Conservation (phyloP, 805 yeast species). For the Yamadazyma takamatsuzukensis region DNA sequence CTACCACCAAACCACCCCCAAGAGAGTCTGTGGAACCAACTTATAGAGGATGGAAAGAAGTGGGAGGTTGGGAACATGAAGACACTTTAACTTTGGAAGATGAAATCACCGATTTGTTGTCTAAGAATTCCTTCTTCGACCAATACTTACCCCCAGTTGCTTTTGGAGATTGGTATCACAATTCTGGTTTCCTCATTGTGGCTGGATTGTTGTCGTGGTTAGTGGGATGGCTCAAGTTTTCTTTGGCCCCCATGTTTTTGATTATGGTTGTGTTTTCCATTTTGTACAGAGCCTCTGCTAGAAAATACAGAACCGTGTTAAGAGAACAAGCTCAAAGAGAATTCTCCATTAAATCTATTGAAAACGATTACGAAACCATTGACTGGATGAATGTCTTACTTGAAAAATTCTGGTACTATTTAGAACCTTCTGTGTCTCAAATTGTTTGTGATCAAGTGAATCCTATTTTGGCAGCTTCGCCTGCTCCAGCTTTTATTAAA, state of each 20-base stretch:
- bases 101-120: constrained; percentile 64
- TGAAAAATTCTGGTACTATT: constrained; percentile 86
- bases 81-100: constrained; percentile 66
- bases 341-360: constrained; percentile 73
- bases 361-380: constrained; percentile 87
- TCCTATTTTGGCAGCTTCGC: constrained; percentile 72
- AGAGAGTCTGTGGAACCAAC: constrained; percentile 60
- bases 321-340: constrained; percentile 86
- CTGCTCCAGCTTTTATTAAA: constrained; percentile 79
- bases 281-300: constrained; percentile 78
- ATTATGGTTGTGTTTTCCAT: constrained; percentile 59
- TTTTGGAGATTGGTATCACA: constrained; percentile 97
- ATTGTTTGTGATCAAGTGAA: constrained; percentile 84
- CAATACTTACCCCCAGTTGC: constrained; percentile 67
- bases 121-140: constrained; percentile 72
- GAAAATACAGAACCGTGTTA: constrained; percentile 69
- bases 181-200: constrained; percentile 63
- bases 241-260: constrained; percentile 78
- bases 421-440: constrained; percentile 86
- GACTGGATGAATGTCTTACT: constrained; percentile 92
- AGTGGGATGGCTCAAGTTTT: constrained; percentile 71
- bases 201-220: constrained; percentile 75
- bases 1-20: constrained; percentile 35
- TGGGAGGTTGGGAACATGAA: constrained; percentile 77
- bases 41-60: constrained; percentile 91